Base-by-base conservation (phyloP, 192 early-diverging fungal species). In the Coemansia sp. region DNA sequence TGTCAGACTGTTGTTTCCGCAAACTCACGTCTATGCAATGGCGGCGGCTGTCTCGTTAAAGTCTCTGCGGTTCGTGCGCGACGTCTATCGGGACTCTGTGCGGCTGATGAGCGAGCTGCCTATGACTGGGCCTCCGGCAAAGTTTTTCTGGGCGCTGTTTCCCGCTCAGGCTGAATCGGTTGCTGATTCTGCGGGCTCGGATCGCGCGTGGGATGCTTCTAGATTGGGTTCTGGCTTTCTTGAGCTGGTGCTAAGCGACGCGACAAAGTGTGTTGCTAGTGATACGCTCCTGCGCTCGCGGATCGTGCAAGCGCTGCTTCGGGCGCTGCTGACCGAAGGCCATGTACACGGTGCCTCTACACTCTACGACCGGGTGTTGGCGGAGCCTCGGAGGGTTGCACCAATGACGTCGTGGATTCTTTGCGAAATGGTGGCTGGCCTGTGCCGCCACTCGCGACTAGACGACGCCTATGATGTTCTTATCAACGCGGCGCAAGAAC, bases 21-120 rank as follows among this genome's bases (percentile, higher is more conserved):
- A 79, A 59, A 71, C 72, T 0, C 77, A 79, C 31, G n/a, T 20
- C 13, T 62, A 74, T 43, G 77, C 72, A 3, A 58, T 79, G 18
- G 45, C 28, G n/a, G 68, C 77, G 0, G 77, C 77, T 1, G 66
- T 75, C 2, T 62, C 69, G 7, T n/a, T 75, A 16, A 72, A 59
- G 50, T 35, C 68, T 38, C 48, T 66, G 13, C 53, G 35, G 5
- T n/a, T 12, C 6, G 66, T 72, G 21, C 62, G 72, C 31, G 50
- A 62, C 2, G 45, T 79, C 13, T 79, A 79, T 38, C 9, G 28
- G n/a, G n/a, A 16, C n/a, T 31, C 66, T 2, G 47, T 69, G 28
- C 55, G 25, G 1, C 50, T 45, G 1, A 72, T 77, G 62, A 35
- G 43, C 1, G 36, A 26, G 21, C 41, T 56, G 6, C 60, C 38